A percentile compares a stretch with the other conserved stretches of the same genome.
Evolutionary conservation across 495 filamentous ascomycete genomes (phyloP).

Genomic region (Aspergillus campestris): DNA sequence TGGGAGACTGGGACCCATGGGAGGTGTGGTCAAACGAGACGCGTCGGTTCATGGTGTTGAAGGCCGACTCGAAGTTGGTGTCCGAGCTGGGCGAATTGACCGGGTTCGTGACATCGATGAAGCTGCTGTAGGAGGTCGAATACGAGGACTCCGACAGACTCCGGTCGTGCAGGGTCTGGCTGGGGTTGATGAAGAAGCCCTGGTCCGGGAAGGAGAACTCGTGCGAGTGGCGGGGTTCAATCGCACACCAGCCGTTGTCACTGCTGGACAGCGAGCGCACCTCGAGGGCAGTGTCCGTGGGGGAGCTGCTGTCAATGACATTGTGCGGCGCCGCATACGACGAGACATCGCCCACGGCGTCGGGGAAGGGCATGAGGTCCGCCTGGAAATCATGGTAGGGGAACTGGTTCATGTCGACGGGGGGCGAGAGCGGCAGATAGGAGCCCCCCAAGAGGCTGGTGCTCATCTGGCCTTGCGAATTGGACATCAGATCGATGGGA

Average conservation of each 20-base stretch:
- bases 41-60: conserved; percentile 27
- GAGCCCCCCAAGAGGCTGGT: conserved; percentile 56
- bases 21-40: conserved; percentile 31
- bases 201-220: conserved; percentile 43
- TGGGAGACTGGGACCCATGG: conserved; percentile 40
- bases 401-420: conserved; percentile 57
- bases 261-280: conserved; percentile 70
- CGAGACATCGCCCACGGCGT: conserved; percentile 47
- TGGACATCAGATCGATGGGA: conserved; percentile 63
- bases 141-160: conserved; percentile 79
- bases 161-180: conserved; percentile 74
- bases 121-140: conserved; percentile 67
- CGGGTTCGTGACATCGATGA: conserved; percentile 67
- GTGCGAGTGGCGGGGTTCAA: conserved; percentile 54
- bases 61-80: conserved; percentile 56
- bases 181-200: conserved; percentile 73
- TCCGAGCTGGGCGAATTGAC: conserved; percentile 62
- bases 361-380: conserved; percentile 44
- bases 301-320: conserved; percentile 64
- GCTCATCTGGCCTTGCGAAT: conserved; percentile 56
- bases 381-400: conserved; percentile 69
- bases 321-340: conserved; percentile 37
- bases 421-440: conserved; percentile 58
- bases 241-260: conserved; percentile 74
- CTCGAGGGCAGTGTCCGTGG: conserved; percentile 74